Conservation (phyloP, 768 basidiomycete species). For the Pleurotus cornucopiae region DNA sequence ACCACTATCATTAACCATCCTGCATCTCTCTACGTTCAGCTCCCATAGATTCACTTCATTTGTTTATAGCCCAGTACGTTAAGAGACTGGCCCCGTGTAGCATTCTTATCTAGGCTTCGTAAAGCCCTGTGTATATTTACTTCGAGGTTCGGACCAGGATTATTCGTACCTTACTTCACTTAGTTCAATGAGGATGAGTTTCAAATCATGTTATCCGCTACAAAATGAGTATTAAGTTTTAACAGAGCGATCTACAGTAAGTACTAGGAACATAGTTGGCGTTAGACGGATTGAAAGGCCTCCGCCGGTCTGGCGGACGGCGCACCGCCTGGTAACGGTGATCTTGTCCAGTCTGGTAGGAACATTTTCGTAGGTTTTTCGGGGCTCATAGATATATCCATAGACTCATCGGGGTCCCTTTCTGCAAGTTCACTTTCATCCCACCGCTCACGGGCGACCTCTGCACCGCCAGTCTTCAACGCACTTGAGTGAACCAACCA, state of each 20-base stretch:
- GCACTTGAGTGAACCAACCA: constrained; percentile 39
- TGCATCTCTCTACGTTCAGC: background rate
- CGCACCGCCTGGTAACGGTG: constrained; percentile 58
- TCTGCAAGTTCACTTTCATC: constrained; percentile 58
- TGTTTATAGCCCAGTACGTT: background rate
- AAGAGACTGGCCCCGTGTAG: background rate
- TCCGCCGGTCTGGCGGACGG: constrained; percentile 37
- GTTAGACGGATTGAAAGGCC: constrained; percentile 2
- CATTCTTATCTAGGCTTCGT: background rate
- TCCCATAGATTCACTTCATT: background rate
- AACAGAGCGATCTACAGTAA: too few relatives aligned
- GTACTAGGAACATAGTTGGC: too few relatives aligned
- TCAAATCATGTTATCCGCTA: too few relatives aligned
- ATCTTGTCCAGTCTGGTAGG: constrained; percentile 81
- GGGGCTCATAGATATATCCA: constrained; percentile 33
- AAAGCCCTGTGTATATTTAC: background rate
- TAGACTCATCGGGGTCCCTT: constrained; percentile 37
- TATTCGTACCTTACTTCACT: too few relatives aligned
- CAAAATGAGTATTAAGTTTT: too few relatives aligned
- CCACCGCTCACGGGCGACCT: constrained; percentile 82
- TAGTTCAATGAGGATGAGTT: too few relatives aligned
- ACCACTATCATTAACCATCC: constrained; percentile 3
- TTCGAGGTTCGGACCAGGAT: background rate
- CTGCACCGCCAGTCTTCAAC: constrained; percentile 82
- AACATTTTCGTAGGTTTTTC: constrained; percentile 35